Conservation (phyloP, 768 basidiomycete genomes). For the Megacollybia marginata region DNA sequence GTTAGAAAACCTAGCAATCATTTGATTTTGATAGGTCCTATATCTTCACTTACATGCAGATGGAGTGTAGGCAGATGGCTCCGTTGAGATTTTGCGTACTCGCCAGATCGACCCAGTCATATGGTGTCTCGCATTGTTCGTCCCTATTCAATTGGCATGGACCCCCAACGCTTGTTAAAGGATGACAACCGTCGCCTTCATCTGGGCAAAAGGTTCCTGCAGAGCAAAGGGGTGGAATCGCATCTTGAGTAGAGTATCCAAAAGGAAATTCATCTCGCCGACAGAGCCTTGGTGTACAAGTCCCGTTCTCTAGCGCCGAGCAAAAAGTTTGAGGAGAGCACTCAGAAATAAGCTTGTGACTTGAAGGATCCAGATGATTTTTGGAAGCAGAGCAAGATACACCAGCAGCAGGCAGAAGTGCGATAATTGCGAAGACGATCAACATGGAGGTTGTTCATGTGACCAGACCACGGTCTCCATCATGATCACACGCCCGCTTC, state of each 20-base stretch:
- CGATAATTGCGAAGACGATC: no score
- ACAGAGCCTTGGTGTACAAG: slow-evolving; percentile 49
- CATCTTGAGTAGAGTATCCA: slow-evolving; percentile 28
- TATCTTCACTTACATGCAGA: slow-evolving; percentile 43
- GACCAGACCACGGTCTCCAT: no score
- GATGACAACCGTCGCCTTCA: slow-evolving; percentile 50
- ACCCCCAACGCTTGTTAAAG: slow-evolving; percentile 31
- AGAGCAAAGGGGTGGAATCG: slow-evolving; percentile 47
- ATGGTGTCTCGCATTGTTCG: slow-evolving; percentile 40
- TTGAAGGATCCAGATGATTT: slow-evolving; percentile 43
- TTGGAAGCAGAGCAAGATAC: slow-evolving; percentile 32
- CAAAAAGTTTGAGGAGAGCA: slow-evolving; percentile 58
- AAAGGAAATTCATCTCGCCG: slow-evolving; percentile 57
- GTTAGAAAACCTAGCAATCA: slow-evolving; percentile 45
- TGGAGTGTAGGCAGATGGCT: slow-evolving; percentile 48
- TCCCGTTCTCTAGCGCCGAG: slow-evolving; percentile 28
- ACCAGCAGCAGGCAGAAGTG: neutral
- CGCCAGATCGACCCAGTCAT: slow-evolving; percentile 32
- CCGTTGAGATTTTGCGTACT: slow-evolving; percentile 41
- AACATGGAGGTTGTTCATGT: no score
- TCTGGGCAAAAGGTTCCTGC: slow-evolving; percentile 58
- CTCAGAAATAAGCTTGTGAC: slow-evolving; percentile 54
- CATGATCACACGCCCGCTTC: no score
- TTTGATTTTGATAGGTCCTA: neutral
- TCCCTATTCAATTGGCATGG: slow-evolving; percentile 58